Evolutionary conservation across 805 yeast genomes (phyloP).

Genomic region (Candida corydali): DNA sequence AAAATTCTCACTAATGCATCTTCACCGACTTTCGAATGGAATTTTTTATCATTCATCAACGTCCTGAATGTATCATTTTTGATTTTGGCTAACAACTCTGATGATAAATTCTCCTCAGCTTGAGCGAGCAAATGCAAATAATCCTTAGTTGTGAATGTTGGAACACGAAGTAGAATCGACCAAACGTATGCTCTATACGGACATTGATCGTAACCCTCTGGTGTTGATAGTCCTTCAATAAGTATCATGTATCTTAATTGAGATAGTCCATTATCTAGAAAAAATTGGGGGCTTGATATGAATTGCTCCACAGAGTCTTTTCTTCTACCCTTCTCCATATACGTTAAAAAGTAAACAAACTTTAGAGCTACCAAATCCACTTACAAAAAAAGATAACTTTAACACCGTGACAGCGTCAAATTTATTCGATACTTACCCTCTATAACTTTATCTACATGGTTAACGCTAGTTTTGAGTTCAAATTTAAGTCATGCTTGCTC

Average conservation of each 20-base stretch:
- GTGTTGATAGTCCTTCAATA: slow-evolving; percentile 37
- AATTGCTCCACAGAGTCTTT: slow-evolving; percentile 37
- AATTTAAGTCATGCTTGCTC: no score
- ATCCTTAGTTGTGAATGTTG: slow-evolving; percentile 49
- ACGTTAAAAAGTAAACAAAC: no score
- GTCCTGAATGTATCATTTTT: slow-evolving; percentile 85
- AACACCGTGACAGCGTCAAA: no score
- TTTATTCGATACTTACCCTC: no score
- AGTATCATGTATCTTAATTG: slow-evolving; percentile 36
- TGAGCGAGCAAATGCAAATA: slow-evolving; percentile 51
- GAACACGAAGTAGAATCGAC: slow-evolving; percentile 68
- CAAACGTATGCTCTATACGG: slow-evolving; percentile 75
- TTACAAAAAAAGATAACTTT: no score
- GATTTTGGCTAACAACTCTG: slow-evolving; percentile 62
- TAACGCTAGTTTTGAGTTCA: no score
- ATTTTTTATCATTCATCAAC: slow-evolving; percentile 64
- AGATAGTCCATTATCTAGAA: slow-evolving; percentile 30
- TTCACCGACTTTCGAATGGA: slow-evolving; percentile 66
- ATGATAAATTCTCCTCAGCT: slow-evolving; percentile 46
- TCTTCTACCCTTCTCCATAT: slow-evolving; percentile 18
- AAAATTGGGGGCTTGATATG: slow-evolving; percentile 31
- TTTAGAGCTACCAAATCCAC: no score
- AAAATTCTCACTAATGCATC: slow-evolving; percentile 62
- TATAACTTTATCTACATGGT: no score
- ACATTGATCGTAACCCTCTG: slow-evolving; percentile 48